Evolutionary conservation across 257 asterid species (phyloP), one percentile per base, ranked within the genome.

Genomic region (Fraxinus pennsylvanica): DNA sequence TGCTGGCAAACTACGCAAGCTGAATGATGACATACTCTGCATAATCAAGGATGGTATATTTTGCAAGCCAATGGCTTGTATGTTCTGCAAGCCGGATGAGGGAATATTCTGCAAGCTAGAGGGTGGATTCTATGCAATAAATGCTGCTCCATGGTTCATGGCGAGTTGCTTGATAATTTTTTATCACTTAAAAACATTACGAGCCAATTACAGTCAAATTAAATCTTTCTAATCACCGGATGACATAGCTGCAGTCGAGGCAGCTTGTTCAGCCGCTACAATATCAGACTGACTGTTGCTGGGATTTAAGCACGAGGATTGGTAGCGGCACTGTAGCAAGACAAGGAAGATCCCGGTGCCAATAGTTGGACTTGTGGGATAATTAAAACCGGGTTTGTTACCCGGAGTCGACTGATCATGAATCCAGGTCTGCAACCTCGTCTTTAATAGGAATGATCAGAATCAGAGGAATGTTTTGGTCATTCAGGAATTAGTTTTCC

Each of bases 361-460:
- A 52, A 52, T 17, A 17, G 63, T 22, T 52, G 25, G 25, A 19
- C 25, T 19, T 5, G 25, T 52, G 63, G 43, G 47, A 41, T 41
- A 41, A 41, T 41, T 41, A 0, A 41, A 41, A 41, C 14, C 0
- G 43, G 22, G 63, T 73, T 78, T 68, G 77, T 9, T 41, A 70
- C n/a, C 29, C 12, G 25, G 84, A 68, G 65, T 78, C 78, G 19
- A 41, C 33, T 61, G 33, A 67, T 25, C 82, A 78, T 19, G 82
- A 36, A n/a, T 76, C 81, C 9, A 78, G 35, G 68, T 81, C 76
- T 2, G 54, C 65, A 50, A 86, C 92, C 72, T 88, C 92, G 5
- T 89, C 91, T 87, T 91, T 92, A 32, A 91, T 85, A 52, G 94
- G 91, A 9, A 89, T 88, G 59, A 87, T 52, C 36, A 91, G 94